Evolutionary conservation across 352 stramenopile genomes (phyloP).

Genomic region (Globisporangium emineosum): DNA sequence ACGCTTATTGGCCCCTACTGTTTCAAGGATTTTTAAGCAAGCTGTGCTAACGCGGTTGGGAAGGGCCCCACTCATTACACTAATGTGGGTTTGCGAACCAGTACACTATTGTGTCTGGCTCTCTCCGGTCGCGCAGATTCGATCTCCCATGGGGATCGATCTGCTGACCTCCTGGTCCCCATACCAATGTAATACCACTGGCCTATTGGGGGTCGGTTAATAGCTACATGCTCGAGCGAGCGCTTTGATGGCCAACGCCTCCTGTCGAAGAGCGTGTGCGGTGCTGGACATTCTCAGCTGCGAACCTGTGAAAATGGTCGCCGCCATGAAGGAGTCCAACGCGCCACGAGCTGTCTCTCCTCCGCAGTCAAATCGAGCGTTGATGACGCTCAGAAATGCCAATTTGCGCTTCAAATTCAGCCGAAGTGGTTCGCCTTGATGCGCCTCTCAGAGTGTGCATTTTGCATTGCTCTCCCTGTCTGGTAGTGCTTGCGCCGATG

Average conservation of each 20-base stretch:
- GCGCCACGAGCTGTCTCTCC: neutral
- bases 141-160: neutral
- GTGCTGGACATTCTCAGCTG: neutral
- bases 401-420: neutral
- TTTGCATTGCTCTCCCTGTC: neutral
- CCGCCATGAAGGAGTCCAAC: neutral
- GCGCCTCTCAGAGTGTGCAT: neutral
- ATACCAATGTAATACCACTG: neutral
- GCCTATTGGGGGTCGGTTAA: neutral
- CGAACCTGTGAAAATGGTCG: neutral
- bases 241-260: too few relatives aligned
- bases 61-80: neutral
- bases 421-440: neutral
- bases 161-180: neutral
- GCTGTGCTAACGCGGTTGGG: too few relatives aligned
- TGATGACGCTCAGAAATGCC: neutral
- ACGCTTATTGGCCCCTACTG: too few relatives aligned
- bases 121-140: neutral
- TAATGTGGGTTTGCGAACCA: constrained; percentile 2
- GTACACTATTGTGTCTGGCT: neutral
- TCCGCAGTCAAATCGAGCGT: neutral
- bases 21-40: too few relatives aligned
- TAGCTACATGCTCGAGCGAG: too few relatives aligned
- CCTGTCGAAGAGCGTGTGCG: too few relatives aligned
- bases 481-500: neutral